Evolutionary conservation across 2,329 filamentous ascomycete genomes (phyloP).

Genomic region (Xylaria sp.): DNA sequence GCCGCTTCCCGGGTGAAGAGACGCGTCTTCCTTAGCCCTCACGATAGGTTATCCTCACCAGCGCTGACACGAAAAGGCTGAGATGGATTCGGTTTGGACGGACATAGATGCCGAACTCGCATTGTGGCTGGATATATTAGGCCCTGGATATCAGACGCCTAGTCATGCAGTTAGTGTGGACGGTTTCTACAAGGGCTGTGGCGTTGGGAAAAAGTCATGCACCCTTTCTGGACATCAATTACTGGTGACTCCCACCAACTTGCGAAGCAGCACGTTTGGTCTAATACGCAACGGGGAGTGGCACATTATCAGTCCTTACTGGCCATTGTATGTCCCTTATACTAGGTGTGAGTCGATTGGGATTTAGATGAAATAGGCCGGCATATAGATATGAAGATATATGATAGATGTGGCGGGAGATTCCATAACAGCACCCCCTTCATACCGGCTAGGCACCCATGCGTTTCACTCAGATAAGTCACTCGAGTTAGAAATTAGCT

Average conservation of each 20-base stretch:
- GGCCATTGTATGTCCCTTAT: neutral
- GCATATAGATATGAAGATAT: neutral
- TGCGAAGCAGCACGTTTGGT: neutral
- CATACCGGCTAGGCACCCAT: too few relatives aligned
- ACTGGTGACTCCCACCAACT: neutral
- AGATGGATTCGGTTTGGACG: constrained; percentile 3
- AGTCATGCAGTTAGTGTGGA: neutral
- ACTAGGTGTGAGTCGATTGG: neutral
- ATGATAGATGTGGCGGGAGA: neutral
- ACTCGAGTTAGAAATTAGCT: neutral
- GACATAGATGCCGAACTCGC: constrained; percentile 5
- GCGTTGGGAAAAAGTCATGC: neutral
- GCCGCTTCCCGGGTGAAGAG: constrained; percentile 30
- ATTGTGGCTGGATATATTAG: neutral
- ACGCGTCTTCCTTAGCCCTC: constrained; percentile 5
- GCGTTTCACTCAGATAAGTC: too few relatives aligned
- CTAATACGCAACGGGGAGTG: neutral
- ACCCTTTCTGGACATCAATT: neutral
- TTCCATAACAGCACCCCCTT: too few relatives aligned
- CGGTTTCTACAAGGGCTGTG: constrained; percentile 4
- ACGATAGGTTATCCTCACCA: constrained; percentile 1
- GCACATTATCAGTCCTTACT: neutral
- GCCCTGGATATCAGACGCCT: neutral
- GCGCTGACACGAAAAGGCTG: neutral
- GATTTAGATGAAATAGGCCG: neutral